Conservation (phyloP, 1,284 basidiomycete genomes). For the Naganishia liquefaciens region DNA sequence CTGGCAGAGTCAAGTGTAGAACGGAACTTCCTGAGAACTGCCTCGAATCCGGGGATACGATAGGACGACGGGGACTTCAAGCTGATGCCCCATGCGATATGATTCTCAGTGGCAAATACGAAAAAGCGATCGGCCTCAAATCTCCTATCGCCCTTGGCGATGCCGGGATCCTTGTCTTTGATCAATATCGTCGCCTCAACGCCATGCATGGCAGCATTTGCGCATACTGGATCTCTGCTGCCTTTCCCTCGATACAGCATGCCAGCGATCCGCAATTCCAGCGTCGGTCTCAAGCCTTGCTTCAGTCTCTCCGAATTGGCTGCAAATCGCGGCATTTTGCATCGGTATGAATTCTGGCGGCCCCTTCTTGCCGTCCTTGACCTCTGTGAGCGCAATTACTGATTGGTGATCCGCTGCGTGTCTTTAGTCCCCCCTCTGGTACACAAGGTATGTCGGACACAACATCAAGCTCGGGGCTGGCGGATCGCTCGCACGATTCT, state of each 20-base stretch:
- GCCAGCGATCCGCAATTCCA: conserved; percentile 9
- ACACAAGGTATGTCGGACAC: background rate
- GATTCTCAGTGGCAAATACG: no score
- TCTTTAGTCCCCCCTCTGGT: background rate
- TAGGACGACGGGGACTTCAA: no score
- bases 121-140: background rate
- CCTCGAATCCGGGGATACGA: no score
- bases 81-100: no score
- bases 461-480: background rate
- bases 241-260: background rate
- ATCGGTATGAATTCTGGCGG: background rate
- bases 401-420: background rate
- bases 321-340: background rate
- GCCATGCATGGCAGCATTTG: background rate
- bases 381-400: background rate
- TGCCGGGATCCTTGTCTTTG: no score
- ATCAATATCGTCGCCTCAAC: background rate
- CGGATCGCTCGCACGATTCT: background rate
- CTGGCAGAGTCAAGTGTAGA: no score
- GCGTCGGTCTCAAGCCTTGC: conserved; percentile 9
- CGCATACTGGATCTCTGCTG: background rate
- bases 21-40: no score
- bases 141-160: background rate
- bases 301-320: conserved; percentile 11
- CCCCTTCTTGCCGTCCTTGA: background rate